phyloP scores from a whole-genome alignment of 768 basidiomycete species.

The Tylopilus rubrobrunneus region DNA sequence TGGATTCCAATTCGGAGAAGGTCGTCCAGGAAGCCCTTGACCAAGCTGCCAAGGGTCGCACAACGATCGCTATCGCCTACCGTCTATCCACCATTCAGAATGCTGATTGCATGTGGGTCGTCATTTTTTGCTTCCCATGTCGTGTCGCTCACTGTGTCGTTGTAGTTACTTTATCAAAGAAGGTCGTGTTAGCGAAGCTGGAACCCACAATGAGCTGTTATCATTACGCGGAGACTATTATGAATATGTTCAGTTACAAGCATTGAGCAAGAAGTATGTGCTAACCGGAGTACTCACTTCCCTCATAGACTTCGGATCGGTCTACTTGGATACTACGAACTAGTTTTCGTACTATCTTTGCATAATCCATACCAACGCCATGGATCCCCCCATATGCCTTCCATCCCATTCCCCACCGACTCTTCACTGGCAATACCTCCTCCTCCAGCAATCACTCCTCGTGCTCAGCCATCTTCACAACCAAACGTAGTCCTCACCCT shows the following conservation, averaged over 20 bases:
- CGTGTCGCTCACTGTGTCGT: neutral
- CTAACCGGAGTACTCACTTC: neutral
- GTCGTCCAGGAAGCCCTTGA: conserved; percentile 95
- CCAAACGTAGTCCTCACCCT: no score
- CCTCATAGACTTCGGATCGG: no score
- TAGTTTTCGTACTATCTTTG: neutral
- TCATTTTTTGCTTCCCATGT: neutral
- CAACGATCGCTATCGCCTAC: conserved; percentile 94
- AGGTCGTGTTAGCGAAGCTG: conserved; percentile 78
- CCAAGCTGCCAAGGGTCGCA: conserved; percentile 85
- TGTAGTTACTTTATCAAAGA: conserved; percentile 85
- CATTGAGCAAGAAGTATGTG: conserved; percentile 42
- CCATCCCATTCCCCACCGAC: no score
- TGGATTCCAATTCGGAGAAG: conserved; percentile 89
- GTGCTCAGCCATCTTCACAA: no score
- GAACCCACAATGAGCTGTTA: conserved; percentile 83
- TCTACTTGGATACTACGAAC: neutral
- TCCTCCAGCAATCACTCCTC: no score
- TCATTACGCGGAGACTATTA: conserved; percentile 65
- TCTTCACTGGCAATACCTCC: no score
- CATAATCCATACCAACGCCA: neutral
- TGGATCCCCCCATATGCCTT: neutral
- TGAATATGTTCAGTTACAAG: conserved; percentile 87
- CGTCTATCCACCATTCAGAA: conserved; percentile 91
- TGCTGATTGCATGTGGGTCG: conserved; percentile 77